Conservation (phyloP, 2,329 filamentous ascomycete species). For the Xylaria multiplex region DNA sequence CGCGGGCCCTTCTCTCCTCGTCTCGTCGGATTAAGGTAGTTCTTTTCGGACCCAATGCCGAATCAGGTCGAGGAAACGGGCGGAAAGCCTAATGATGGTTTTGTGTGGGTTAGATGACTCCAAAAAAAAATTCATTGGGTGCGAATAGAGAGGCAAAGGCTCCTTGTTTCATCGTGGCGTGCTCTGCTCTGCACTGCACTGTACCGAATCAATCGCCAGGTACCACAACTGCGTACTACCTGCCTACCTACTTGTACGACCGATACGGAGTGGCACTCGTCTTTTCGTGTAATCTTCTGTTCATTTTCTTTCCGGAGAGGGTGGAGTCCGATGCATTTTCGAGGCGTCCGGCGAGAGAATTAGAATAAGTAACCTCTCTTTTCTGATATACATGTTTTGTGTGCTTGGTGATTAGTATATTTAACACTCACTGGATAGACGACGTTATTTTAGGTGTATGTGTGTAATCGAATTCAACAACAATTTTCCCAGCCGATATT, state of each 20-base stretch:
- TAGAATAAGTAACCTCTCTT: conserved; percentile 7
- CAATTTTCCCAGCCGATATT: not conserved
- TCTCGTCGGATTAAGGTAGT: not conserved
- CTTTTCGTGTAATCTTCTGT: conserved; percentile 16
- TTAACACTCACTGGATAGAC: not conserved
- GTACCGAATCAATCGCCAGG: not conserved
- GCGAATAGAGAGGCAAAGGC: not conserved
- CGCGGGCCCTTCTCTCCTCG: not conserved
- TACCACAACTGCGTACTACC: not conserved
- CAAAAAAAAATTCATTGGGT: not conserved
- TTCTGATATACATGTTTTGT: not conserved
- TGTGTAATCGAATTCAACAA: not conserved
- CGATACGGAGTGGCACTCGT: conserved; percentile 7
- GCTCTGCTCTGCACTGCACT: no score
- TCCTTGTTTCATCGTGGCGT: not conserved
- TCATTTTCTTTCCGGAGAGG: conserved; percentile 22
- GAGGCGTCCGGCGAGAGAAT: conserved; percentile 29
- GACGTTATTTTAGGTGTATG: not conserved
- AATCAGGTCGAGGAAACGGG: not conserved
- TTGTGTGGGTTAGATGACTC: not conserved
- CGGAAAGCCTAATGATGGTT: not conserved
- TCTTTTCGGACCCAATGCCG: not conserved
- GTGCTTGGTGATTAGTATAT: conserved; percentile 5
- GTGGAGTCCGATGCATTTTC: conserved; percentile 34
- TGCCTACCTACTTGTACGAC: not conserved